Conservation (phyloP, 495 filamentous ascomycete genomes). For the Hypoxylon rickii region DNA sequence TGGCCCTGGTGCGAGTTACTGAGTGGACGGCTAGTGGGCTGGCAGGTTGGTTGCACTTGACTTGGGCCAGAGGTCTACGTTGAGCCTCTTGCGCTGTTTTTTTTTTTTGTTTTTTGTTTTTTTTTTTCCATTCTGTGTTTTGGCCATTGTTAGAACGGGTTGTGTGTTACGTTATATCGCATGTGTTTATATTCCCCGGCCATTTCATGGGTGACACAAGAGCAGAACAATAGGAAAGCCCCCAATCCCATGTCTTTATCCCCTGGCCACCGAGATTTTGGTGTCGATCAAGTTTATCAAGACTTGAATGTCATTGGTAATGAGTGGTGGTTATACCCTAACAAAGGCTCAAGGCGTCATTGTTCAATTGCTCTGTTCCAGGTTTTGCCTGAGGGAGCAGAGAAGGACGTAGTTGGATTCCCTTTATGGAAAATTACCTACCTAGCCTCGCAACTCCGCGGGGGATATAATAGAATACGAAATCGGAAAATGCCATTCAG, state of each 20-base stretch:
- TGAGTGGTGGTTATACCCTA: constrained; percentile 14
- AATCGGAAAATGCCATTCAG: constrained; percentile 10
- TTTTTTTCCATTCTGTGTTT: no score
- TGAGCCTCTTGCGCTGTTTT: not conserved
- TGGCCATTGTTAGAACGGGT: no score
- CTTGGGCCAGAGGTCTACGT: constrained; percentile 1
- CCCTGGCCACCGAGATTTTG: no score
- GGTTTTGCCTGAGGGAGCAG: not conserved
- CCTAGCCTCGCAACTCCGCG: not conserved
- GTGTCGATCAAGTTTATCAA: not conserved
- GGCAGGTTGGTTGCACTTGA: not conserved
- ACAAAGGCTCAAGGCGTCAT: not conserved
- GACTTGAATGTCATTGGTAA: not conserved
- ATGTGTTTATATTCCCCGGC: no score
- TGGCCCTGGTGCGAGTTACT: constrained; percentile 10
- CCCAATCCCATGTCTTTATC: no score
- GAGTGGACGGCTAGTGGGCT: not conserved
- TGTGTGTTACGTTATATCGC: no score
- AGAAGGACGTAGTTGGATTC: not conserved
- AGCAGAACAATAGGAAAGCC: no score
- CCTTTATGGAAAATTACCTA: not conserved
- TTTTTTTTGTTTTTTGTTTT: not conserved
- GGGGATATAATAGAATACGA: not conserved
- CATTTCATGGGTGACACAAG: no score
- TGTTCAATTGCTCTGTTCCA: constrained; percentile 2